Evolutionary conservation across 805 yeast genomes (phyloP), one percentile per base, ranked within the genome.

Genomic region (Lachancea kluyveri): DNA sequence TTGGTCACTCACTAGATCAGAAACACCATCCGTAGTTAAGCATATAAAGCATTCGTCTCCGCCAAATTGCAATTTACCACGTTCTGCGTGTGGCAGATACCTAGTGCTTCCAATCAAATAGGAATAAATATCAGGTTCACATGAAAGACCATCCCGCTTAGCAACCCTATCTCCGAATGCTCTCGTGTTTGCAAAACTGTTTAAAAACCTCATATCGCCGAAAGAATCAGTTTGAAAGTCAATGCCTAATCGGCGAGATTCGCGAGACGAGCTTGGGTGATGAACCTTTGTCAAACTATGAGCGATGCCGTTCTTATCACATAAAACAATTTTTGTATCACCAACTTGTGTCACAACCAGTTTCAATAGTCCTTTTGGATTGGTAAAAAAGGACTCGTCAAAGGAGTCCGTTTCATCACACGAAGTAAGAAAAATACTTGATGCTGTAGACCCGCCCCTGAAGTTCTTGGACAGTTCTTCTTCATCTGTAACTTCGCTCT

Each of bases 41-140:
- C 84, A 77, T n/a, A 92, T 45, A 48, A 90, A 92, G 37, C 87
- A 74, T 57, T 87, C 96, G 48, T 81, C 82, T 10, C 95, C 95
- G 3, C 94, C 95, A 36, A 79, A 58, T 38, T 56, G 63, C 26
- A 58, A 37, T 30, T 56, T 57, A 3, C 59, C 41, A 12, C 46
- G 44, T 31, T 58, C 63, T 12, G 56, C 46, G 30, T 56, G 57
- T 2, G 61, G 50, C 9, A 83, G 45, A 45, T 59, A 50, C 31
- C 43, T 32, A 3, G 73, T 45, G 56, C 77, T 78, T 1, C 95
- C 95, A 17, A 87, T 67, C 8, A 82, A 52, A 42, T 65, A 73
- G 35, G 82, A 81, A 12, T 68, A 63, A 28, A 92, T 67, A 40
- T 92, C 96, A 0, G 98, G 98, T 60, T 92, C 97, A 9, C 96